Base-by-base conservation (phyloP, 1,284 basidiomycete species). In the Ganoderma resinaceum region DNA sequence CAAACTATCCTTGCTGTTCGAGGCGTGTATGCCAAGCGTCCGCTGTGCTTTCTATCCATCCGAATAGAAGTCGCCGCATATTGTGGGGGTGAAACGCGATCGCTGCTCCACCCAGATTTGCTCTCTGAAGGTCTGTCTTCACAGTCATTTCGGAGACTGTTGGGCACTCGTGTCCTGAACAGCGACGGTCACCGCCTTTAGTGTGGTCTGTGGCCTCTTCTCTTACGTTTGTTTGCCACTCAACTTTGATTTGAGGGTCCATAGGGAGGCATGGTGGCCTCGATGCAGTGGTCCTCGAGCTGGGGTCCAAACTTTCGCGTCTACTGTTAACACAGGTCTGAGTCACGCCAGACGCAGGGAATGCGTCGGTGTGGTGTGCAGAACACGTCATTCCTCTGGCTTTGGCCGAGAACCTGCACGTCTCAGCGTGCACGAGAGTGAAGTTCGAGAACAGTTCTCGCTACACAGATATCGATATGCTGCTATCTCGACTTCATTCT, bases 11-110 rank as follows among this genome's bases (percentile, higher is more conserved):
- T 26, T 52, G 23, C 23, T 26, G 23, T 12, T 26, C 11, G 46
- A 12, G n/a, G 46, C 46, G 12, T n/a, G 46, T 23, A 23, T 11
- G n/a, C 23, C 46, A 49, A 26, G 23, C 11, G 23, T 26, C 46
- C 46, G 4, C 31, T 55, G 52, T 55, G 26, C 52, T 55, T 55
- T 31, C 52, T 31, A 31, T 26, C 31, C 29, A 20, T 12, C 37
- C 57, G 58, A 38, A 29, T 16, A 16, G 35, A 52, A 38, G 35
- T 18, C 23, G 37, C 14, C n/a, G 33, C 38, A 37, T 38, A 38
- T 20, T 42, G 58, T 14, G 58, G 37, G n/a, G 35, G 23, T 60
- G 58, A 40, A 60, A 60, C 58, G 37, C 23, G 58, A 60, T 37
- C 37, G 37, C 52, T 60, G 55, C 35, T 33, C 33, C 55, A 58